These are phyloP conservation scores for Avena eriantha DNA, from an alignment of 176 grass and related monocot genomes.

Conservation along the genomic window DNA sequence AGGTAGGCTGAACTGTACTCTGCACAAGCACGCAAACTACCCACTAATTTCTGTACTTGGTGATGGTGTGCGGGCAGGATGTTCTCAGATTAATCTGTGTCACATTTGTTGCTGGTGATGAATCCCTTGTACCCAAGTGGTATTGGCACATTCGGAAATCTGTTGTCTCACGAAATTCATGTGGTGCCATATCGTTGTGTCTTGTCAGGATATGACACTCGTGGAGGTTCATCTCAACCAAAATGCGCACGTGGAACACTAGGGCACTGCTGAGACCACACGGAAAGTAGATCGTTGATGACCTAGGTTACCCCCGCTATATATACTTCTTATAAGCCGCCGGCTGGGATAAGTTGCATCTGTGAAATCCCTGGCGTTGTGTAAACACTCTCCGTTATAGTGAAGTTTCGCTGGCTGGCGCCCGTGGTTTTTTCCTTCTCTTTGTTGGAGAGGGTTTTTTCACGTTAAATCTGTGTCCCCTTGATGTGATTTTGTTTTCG, in stretches of 20 bases:
- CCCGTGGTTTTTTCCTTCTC: no score
- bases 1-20: not conserved
- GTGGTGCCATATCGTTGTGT: not conserved
- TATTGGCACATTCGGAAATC: not conserved
- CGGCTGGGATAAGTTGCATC: no score
- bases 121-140: not conserved
- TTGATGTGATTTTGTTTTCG: no score
- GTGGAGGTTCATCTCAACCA: not conserved
- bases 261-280: not conserved
- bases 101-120: not conserved
- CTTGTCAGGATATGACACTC: not conserved
- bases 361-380: no score
- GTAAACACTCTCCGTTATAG: no score
- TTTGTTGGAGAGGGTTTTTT: no score
- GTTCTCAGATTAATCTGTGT: not conserved
- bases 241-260: not conserved
- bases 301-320: no score
- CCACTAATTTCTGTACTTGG: not conserved
- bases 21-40: not conserved
- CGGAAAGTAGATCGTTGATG: slow-evolving; percentile 2
- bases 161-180: not conserved
- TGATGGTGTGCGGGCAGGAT: not conserved
- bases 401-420: no score
- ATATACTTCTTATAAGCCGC: no score
- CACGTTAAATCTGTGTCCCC: no score